A percentile compares a stretch with the other conserved stretches of the same genome.
phyloP scores from a whole-genome alignment of 768 basidiomycete species.

The Hericium erinaceus region DNA sequence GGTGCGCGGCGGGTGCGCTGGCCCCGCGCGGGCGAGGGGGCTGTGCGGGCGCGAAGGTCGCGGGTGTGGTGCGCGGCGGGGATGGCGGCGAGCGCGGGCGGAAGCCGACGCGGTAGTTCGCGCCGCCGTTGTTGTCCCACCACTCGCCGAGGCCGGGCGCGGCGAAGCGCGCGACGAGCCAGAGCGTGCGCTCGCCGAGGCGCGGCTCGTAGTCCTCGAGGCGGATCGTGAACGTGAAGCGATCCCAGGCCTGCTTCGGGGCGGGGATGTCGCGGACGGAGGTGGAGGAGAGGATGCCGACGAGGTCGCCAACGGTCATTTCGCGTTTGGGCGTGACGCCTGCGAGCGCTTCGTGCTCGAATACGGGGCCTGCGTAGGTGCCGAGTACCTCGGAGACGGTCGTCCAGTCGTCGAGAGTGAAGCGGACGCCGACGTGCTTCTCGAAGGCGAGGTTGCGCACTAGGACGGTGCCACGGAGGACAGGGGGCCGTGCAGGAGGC shows the following conservation, averaged over 20 bases:
- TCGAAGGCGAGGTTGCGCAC: constrained; percentile 83
- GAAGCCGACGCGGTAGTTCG: constrained; percentile 76
- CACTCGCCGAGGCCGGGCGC: constrained; percentile 53
- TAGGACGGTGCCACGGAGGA: constrained; percentile 66
- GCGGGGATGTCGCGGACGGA: background rate
- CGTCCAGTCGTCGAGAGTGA: constrained; percentile 91
- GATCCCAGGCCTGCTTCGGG: constrained; percentile 21
- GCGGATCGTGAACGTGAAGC: constrained; percentile 45
- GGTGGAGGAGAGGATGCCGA: constrained; percentile 16
- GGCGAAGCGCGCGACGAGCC: constrained; percentile 50
- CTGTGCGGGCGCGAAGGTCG: constrained; percentile 6
- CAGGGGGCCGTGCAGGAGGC: constrained; percentile 26
- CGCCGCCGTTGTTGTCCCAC: constrained; percentile 87
- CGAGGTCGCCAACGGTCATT: constrained; percentile 31
- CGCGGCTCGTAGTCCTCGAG: constrained; percentile 60
- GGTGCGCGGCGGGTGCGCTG: background rate
- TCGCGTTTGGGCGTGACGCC: constrained; percentile 1
- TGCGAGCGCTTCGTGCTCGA: constrained; percentile 23
- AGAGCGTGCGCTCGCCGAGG: constrained; percentile 44
- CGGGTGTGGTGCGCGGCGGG: background rate
- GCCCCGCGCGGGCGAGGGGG: background rate
- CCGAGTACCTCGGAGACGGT: constrained; percentile 78
- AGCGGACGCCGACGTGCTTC: constrained; percentile 78
- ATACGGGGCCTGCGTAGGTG: constrained; percentile 30
- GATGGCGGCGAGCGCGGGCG: constrained; percentile 11